Percentiles rank a stretch among this genome's conserved stretches.
These are phyloP conservation scores for Biancaea sappan DNA, from an alignment of 306 rosid genomes.

Conservation along the genomic window DNA sequence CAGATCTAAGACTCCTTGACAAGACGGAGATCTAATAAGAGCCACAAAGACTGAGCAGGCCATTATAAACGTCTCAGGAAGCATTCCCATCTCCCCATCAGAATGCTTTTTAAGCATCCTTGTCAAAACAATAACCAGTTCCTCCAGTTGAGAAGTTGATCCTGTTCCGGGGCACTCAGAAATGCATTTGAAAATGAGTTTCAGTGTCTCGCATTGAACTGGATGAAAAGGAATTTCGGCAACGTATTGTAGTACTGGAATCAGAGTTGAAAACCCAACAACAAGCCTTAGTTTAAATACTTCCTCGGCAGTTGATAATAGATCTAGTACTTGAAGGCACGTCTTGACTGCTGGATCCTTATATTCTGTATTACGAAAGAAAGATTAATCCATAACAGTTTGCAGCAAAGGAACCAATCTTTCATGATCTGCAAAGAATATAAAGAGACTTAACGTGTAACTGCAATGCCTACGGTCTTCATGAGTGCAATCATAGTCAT, in stretches of 20 bases:
- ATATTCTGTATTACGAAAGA: conserved; percentile 53
- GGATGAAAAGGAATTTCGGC: conserved; percentile 92
- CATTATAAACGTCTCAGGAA: conserved; percentile 69
- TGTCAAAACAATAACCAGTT: conserved; percentile 60
- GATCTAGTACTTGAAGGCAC: conserved; percentile 76
- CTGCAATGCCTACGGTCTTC: background rate
- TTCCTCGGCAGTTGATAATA: conserved; percentile 73
- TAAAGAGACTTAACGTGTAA: background rate
- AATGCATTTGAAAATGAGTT: conserved; percentile 70
- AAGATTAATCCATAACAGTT: conserved; percentile 38
- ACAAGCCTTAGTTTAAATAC: conserved; percentile 75
- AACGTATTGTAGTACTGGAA: conserved; percentile 71
- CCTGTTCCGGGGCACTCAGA: conserved; percentile 82
- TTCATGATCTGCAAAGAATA: background rate
- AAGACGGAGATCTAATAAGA: conserved; percentile 66
- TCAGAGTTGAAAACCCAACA: conserved; percentile 84
- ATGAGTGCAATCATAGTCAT: background rate
- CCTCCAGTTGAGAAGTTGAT: conserved; percentile 70
- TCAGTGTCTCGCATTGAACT: conserved; percentile 70
- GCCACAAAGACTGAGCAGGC: conserved; percentile 68
- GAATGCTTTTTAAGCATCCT: conserved; percentile 68
- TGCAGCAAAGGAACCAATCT: background rate
- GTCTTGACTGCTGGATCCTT: conserved; percentile 78
- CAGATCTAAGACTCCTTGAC: conserved; percentile 53
- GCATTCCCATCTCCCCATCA: conserved; percentile 75